Percentiles rank a stretch among this genome's conserved stretches.
Evolutionary conservation across 208 protist genomes (phyloP).

Genomic region (Porcisia deanei): DNA sequence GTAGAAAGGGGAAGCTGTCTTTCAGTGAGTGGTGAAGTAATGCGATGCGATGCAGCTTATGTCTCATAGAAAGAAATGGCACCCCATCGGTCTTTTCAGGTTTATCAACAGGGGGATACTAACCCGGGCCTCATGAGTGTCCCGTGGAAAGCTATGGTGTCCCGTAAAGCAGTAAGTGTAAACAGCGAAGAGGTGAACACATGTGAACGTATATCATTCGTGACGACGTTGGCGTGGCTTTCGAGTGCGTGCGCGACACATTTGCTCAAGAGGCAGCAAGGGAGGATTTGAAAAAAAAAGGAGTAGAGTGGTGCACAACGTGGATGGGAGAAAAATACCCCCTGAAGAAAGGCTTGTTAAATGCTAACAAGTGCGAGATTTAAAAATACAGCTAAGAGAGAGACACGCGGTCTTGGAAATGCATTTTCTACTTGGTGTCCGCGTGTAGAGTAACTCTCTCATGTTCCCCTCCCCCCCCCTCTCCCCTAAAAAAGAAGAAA

Average conservation of each 20-base stretch:
- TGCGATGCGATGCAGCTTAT: not conserved
- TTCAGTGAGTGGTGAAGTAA: conserved; percentile 1
- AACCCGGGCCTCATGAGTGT: not conserved
- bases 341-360: not conserved
- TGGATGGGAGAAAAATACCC: not conserved
- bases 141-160: not conserved
- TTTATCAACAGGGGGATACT: not conserved
- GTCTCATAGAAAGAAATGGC: not conserved
- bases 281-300: not conserved
- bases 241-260: not conserved
- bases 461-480: not conserved
- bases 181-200: not conserved
- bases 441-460: not conserved
- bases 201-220: not conserved
- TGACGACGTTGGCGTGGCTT: not conserved
- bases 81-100: not conserved
- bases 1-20: not conserved
- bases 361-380: not conserved
- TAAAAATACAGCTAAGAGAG: not conserved
- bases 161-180: conserved; percentile 11
- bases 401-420: not conserved
- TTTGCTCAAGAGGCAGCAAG: not conserved
- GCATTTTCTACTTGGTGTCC: conserved; percentile 5
- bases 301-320: not conserved
- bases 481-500: too few relatives aligned